These are phyloP conservation scores for Microstroma glucosiphilum DNA, from an alignment of 1,284 basidiomycete genomes.

Conservation along the genomic window DNA sequence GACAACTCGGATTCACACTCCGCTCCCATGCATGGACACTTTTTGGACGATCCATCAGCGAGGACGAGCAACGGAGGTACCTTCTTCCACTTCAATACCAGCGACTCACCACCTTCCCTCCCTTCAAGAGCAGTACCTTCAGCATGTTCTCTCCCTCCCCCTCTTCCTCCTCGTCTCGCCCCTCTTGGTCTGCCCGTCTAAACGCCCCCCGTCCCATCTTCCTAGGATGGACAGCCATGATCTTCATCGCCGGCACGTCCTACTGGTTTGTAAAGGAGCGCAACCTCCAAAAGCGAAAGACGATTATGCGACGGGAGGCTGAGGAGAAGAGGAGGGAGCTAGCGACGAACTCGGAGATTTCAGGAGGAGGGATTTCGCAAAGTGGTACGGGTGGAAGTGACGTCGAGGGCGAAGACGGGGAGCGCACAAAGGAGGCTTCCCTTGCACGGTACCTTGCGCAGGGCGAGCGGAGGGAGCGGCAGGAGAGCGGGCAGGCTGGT, in stretches of 20 bases:
- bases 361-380: not conserved
- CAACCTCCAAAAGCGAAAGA: constrained; percentile 3
- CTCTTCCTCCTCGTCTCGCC: too few relatives aligned
- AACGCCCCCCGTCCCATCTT: constrained; percentile 5
- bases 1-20: too few relatives aligned
- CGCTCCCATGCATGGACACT: too few relatives aligned
- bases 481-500: not conserved
- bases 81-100: too few relatives aligned
- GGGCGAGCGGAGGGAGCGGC: not conserved
- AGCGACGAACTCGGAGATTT: too few relatives aligned
- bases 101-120: too few relatives aligned
- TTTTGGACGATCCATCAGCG: too few relatives aligned
- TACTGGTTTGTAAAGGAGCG: constrained; percentile 16
- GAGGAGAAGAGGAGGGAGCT: not conserved
- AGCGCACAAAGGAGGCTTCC: not conserved
- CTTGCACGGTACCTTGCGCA: not conserved
- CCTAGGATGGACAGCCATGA: constrained; percentile 18
- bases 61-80: too few relatives aligned
- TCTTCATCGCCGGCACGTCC: constrained; percentile 24
- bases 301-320: not conserved
- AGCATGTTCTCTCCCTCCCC: not conserved
- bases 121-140: too few relatives aligned
- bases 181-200: constrained; percentile 7
- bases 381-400: not conserved
- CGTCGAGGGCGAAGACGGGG: not conserved